Percentiles rank a stretch among this genome's conserved stretches.
These are phyloP conservation scores for Trichoderma harzianum DNA, from an alignment of 2,329 filamentous ascomycete genomes.

Conservation along the genomic window DNA sequence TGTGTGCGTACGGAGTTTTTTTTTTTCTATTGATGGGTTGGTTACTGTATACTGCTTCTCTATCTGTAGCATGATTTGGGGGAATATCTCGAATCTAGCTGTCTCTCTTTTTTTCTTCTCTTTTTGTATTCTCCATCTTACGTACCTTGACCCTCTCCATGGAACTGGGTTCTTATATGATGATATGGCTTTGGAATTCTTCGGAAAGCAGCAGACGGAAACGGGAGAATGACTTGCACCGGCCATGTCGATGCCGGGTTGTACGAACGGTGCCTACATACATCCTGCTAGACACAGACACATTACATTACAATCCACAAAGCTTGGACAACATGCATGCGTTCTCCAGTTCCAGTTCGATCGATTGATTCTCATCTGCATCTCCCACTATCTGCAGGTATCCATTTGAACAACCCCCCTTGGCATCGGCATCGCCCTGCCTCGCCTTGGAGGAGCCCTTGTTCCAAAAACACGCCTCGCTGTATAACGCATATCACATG, in stretches of 20 bases:
- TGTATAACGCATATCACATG: too few species aligned
- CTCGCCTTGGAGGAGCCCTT: background rate
- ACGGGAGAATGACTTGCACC: background rate
- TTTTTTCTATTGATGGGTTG: background rate
- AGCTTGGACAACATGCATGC: background rate
- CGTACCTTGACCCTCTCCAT: background rate
- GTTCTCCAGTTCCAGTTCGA: background rate
- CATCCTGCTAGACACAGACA: background rate
- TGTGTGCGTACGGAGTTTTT: background rate
- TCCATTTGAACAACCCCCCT: background rate
- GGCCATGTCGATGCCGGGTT: background rate
- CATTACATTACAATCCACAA: background rate
- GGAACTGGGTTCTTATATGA: background rate
- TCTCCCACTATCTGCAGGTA: too few species aligned
- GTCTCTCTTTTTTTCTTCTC: background rate
- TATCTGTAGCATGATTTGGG: background rate
- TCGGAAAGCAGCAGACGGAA: background rate
- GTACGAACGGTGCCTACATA: background rate
- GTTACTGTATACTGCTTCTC: background rate
- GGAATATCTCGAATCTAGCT: background rate
- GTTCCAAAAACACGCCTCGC: too few species aligned
- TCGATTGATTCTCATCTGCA: slow-evolving; percentile 10
- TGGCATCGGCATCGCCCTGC: background rate
- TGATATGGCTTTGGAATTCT: background rate
- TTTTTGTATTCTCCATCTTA: background rate